Conservation (phyloP, 495 filamentous ascomycete genomes). For the Podospora conica region DNA sequence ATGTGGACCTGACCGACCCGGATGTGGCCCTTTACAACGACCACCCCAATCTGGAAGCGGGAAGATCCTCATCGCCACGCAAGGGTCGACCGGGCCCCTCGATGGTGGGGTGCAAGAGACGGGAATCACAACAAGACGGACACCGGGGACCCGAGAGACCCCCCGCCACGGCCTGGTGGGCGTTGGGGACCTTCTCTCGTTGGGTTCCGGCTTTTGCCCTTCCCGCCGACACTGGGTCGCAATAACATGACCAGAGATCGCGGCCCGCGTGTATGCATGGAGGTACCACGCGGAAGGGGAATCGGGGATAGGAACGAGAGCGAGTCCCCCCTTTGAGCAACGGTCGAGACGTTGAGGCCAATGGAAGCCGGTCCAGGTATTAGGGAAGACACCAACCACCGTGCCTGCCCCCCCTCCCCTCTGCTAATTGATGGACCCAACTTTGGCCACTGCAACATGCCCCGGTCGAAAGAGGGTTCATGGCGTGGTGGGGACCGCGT, state of each 20-base stretch:
- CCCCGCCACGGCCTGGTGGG: not conserved
- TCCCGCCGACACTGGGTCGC: slow-evolving; percentile 18
- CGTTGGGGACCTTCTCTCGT: slow-evolving; percentile 6
- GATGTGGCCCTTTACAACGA: slow-evolving; percentile 19
- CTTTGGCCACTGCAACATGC: slow-evolving; percentile 19
- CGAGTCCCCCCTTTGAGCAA: slow-evolving; percentile 5
- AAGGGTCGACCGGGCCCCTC: slow-evolving; percentile 3
- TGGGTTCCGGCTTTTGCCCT: slow-evolving; percentile 17
- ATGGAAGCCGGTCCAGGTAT: slow-evolving; percentile 8
- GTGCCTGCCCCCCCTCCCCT: slow-evolving; percentile 11
- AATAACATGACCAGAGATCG: slow-evolving; percentile 22
- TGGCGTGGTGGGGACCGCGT: slow-evolving; percentile 26
- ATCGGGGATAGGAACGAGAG: slow-evolving; percentile 4
- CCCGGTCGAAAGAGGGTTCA: slow-evolving; percentile 17
- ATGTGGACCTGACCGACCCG: slow-evolving; percentile 31
- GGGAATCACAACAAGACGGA: slow-evolving; percentile 3
- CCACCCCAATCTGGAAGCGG: slow-evolving; percentile 19
- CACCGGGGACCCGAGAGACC: slow-evolving; percentile 6
- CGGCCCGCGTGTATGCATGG: slow-evolving; percentile 24
- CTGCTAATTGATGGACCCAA: slow-evolving; percentile 16
- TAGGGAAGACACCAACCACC: slow-evolving; percentile 9
- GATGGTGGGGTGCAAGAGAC: slow-evolving; percentile 11
- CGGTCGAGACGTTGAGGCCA: slow-evolving; percentile 15
- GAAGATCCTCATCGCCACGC: slow-evolving; percentile 22
- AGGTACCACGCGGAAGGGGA: slow-evolving; percentile 9